Evolutionary conservation across 2,329 filamentous ascomycete species (phyloP), one percentile per base, ranked within the genome.

Genomic region (Exophiala viscosa): DNA sequence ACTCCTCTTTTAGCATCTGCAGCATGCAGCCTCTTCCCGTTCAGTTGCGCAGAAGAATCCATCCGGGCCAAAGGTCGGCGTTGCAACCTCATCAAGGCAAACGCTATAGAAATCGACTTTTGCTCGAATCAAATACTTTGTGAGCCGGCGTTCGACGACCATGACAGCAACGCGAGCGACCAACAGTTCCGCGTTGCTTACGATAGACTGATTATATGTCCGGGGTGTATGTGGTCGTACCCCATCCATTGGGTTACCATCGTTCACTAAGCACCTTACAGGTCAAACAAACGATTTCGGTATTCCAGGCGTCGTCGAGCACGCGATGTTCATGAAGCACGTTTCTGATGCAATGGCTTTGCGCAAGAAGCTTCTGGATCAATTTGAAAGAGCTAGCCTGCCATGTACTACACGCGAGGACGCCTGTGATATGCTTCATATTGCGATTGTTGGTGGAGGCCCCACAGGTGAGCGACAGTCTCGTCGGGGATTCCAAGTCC

Each of bases 1-100:
- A 76, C 73, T 0, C 72, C 73, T 11, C 62, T 75, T 1, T 67
- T 76, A 7, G 71, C 73, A n/a, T 71, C 67, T 42, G 73, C 72
- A 15, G 73, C 73, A 13, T 72, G 70, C 43, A 71, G 70, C 1
- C 65, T 73, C 32, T 75, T 74, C 65, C 66, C 73, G 45, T 73
- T 73, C 51, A 65, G 69, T 13, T 65, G 74, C 1, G 72, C 73
- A 18, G 72, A 75, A 57, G 73, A 75, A 58, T 71, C 73, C 0
- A 58, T 75, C 5, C 65, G 71, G 11, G 62, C 69, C 14, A 64
- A 67, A 34, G 56, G 62, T 34, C 61, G 65, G 8, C 52, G 60
- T 3, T 48, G 69, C 13, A 53, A 63, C 38, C 71, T 69, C 52
- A 65, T 70, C 63, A 73, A 75, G 59, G 72, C 71, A 15, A 62